These are phyloP conservation scores for Sporisorium sorghi DNA, from an alignment of 1,284 basidiomycete genomes.

Conservation along the genomic window DNA sequence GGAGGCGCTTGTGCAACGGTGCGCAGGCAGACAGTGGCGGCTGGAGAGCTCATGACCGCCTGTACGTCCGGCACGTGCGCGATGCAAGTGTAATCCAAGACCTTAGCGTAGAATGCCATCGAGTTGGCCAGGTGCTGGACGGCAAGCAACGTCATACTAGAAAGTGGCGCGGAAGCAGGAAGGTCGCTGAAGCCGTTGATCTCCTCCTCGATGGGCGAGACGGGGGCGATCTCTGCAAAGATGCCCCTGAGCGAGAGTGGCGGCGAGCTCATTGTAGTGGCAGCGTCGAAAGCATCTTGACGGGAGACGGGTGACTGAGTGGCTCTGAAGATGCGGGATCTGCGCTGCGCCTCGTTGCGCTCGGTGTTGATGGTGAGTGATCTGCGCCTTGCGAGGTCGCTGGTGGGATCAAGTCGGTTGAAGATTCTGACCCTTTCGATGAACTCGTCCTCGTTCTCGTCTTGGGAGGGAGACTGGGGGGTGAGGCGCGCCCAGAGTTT, in stretches of 20 bases:
- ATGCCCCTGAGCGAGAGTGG: slow-evolving; percentile 16
- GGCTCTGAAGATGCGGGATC: slow-evolving; percentile 24
- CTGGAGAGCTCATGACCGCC: slow-evolving; percentile 33
- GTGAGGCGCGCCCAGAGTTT: slow-evolving; percentile 16
- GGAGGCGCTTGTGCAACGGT: slow-evolving; percentile 19
- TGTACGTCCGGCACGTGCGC: slow-evolving; percentile 27
- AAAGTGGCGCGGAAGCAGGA: slow-evolving; percentile 5
- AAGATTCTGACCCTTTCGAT: slow-evolving; percentile 42
- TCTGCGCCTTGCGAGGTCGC: slow-evolving; percentile 26
- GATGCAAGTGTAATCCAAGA: slow-evolving; percentile 35
- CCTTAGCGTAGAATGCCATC: slow-evolving; percentile 37
- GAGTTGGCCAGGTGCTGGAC: slow-evolving; percentile 32
- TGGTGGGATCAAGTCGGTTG: slow-evolving; percentile 29
- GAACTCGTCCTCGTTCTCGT: slow-evolving; percentile 36
- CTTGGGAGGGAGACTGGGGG: slow-evolving; percentile 7
- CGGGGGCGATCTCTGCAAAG: slow-evolving; percentile 3
- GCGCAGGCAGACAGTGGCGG: slow-evolving; percentile 38
- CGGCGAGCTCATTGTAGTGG: slow-evolving; percentile 13
- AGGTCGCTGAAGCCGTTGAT: slow-evolving; percentile 22
- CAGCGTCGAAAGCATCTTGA: slow-evolving; percentile 1
- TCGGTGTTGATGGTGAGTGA: slow-evolving; percentile 21
- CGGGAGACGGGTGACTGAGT: slow-evolving; percentile 14
- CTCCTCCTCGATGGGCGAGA: slow-evolving; percentile 25
- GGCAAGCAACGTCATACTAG: slow-evolving; percentile 33
- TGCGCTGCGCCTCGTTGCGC: slow-evolving; percentile 39